Base-by-base conservation (phyloP, 2,329 filamentous ascomycete species). In the Teratosphaeriaceae sp. region DNA sequence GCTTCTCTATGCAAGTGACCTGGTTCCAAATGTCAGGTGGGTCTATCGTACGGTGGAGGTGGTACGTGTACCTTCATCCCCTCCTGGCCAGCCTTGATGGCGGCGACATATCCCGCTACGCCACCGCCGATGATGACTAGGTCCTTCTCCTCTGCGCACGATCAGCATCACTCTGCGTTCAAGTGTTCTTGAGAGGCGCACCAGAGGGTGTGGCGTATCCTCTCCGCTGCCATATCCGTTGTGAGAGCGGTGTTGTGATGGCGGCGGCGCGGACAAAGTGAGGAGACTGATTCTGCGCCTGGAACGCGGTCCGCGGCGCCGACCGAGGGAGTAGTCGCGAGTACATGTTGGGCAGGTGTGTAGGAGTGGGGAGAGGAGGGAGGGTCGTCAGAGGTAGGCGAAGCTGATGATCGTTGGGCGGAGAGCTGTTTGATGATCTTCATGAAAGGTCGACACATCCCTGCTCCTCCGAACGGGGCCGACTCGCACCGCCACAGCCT, bases 1-100 rank as follows among this genome's bases (percentile, higher is more conserved):
- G 88, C 79, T 98, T 98, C 74, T 98, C 92, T 73, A 98, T 94
- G 72, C 92, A 98, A 49, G 88, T 79, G 52, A 95, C 90, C 88
- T 95, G 48, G 38, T 20, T 9, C 21, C 13, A n/a, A 22, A 16
- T 27, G 27, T 44, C 21, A 44, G 29, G 8, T 13, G n/a, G 24
- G 8, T 8, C 5, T 9, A 9, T 49, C 5, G 31, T 20, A 20
- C 12, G 31, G 15, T 46, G 42, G 29, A 11, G 12, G 15, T 34
- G 15, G n/a, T 45, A 42, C 21, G 42, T 42, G 52, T 73, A 94
- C 89, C 82, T 96, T 97, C 67, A 98, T 70, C 61, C 92, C 92
- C 66, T 94, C 88, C 71, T 98, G 92, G 47, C 89, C 92, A 61
- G 92, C 92, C 75, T 97, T 98, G 76, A 98, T 98, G 60, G 92